Conservation (phyloP, 2,329 filamentous ascomycete species). For the Arachnopeziza araneosa region DNA sequence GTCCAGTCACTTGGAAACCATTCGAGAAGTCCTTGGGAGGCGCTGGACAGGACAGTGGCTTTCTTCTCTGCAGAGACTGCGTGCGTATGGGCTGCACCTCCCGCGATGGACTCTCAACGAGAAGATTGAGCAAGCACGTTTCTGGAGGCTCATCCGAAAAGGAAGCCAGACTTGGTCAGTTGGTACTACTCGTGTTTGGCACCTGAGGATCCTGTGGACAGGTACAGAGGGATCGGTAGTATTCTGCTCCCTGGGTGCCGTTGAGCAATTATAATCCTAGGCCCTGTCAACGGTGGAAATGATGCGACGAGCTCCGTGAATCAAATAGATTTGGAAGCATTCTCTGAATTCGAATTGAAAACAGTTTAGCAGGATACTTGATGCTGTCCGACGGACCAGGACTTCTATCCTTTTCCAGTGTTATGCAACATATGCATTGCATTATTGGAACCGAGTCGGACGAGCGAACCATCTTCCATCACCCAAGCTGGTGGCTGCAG, state of each 20-base stretch:
- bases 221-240: no score
- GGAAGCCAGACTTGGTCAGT: neutral
- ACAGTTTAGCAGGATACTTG: neutral
- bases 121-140: neutral
- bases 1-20: neutral
- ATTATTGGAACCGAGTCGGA: neutral
- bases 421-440: neutral
- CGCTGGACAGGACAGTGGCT: neutral
- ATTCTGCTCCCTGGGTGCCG: neutral
- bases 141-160: neutral
- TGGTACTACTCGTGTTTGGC: neutral
- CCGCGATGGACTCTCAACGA: no score
- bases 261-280: neutral
- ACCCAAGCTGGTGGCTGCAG: neutral
- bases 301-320: neutral
- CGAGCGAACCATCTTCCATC: neutral
- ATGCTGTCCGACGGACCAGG: neutral
- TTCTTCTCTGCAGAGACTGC: no score
- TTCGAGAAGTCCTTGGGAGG: neutral
- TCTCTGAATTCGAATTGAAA: neutral
- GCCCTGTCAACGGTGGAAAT: neutral
- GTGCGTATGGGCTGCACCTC: neutral
- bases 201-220: neutral
- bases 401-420: neutral
- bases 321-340: neutral